Base-by-base conservation (phyloP, 108 stramenopile genomes). In the Epithemia pelagica region DNA sequence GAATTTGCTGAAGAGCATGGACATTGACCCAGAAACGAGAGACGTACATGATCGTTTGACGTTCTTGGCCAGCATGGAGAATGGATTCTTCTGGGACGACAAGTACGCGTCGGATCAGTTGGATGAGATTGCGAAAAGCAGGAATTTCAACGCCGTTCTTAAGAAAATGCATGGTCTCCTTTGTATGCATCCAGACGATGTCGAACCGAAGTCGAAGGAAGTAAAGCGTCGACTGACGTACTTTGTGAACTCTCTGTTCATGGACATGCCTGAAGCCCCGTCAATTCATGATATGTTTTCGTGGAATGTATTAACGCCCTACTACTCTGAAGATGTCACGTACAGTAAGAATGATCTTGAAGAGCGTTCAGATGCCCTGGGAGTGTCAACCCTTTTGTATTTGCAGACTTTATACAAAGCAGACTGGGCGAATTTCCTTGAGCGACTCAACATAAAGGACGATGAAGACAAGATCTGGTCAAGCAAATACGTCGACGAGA, bases 181-280 rank as follows among this genome's bases (percentile, higher is more conserved):
- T 18, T 85, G 89, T 28, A 82, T 96, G 75, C 89, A 91, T 69
- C 91, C 91, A 2, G 88, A 93, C 66, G 96, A 97, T 74, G 96
- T 89, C 7, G 98, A 97, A 73, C 96, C 96, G 54, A 93, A 95
- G 74, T 92, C 90, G 21, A 89, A 89, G 67, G 98, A 99, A 74
- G 98, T 85, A 1, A 80, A 88, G 28, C 88, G 96, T 54, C 89
- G 98, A 65, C 72, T 99, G 54, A 95, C 95, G 1, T 97, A 96
- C 80, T 99, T 99, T 71, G 91, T 96, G 58, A 99, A 99, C 72
- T 92, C 96, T 24, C 79, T 99, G 7, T 97, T 97, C 86, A 99
- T 99, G 98, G 97, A 99, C 67, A 90, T 99, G 81, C 98, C 98
- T 1, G 78, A 94, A 79, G 95, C 96, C 19, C 96, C 96, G 3